Evolutionary conservation across 306 rosid species (phyloP).

Genomic region (Lotus japonicus): DNA sequence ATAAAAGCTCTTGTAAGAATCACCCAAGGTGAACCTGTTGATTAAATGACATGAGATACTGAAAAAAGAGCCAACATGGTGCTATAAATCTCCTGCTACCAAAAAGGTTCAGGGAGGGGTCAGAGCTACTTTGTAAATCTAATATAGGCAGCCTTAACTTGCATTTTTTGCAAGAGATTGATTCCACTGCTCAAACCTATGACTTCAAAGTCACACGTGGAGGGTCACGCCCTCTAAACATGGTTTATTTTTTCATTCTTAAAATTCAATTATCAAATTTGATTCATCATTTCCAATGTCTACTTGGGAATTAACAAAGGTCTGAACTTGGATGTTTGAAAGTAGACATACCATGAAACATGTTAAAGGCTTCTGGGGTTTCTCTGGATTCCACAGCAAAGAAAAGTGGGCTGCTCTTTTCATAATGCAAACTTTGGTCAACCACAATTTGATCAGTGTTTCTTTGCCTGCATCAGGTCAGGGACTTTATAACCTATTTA

Average conservation of each 20-base stretch:
- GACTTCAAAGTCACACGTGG: too few relatives aligned
- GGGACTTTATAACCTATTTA: not conserved
- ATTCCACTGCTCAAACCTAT: too few relatives aligned
- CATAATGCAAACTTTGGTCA: slow-evolving; percentile 50
- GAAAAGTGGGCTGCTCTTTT: slow-evolving; percentile 39
- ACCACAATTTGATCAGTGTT: slow-evolving; percentile 47
- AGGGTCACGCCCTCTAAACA: too few relatives aligned
- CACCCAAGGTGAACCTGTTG: slow-evolving; percentile 64
- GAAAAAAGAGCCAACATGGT: too few relatives aligned
- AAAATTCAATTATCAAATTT: not conserved
- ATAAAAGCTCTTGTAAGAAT: slow-evolving; percentile 51
- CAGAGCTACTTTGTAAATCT: too few relatives aligned
- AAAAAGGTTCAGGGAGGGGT: too few relatives aligned
- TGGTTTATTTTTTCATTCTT: not conserved
- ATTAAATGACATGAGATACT: not conserved
- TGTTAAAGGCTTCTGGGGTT: slow-evolving; percentile 51
- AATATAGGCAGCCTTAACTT: too few relatives aligned
- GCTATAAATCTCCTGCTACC: too few relatives aligned
- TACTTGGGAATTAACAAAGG: not conserved
- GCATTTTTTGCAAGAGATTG: too few relatives aligned
- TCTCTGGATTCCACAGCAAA: slow-evolving; percentile 56
- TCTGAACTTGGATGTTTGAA: not conserved
- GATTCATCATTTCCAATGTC: not conserved
- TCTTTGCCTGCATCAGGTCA: slow-evolving; percentile 38
- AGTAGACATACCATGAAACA: slow-evolving; percentile 46